Conservation (phyloP, 2,329 filamentous ascomycete species). For the Colletotrichum caudatum region DNA sequence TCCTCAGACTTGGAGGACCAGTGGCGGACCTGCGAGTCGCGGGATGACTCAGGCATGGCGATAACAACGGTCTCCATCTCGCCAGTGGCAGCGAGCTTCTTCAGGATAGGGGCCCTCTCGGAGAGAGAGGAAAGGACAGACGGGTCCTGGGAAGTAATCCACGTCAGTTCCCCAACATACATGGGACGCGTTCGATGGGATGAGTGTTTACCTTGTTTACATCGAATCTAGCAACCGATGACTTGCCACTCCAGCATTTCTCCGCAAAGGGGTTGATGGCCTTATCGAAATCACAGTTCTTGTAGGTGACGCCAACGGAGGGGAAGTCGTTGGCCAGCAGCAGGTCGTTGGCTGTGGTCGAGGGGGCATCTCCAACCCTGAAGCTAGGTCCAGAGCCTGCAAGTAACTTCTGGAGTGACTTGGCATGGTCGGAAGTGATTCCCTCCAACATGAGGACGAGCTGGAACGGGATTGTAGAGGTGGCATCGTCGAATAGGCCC, state of each 20-base stretch:
- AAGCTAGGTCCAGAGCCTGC: slow-evolving; percentile 60
- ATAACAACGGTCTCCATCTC: slow-evolving; percentile 69
- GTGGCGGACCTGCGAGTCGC: slow-evolving; percentile 51
- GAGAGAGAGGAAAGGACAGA: slow-evolving; percentile 58
- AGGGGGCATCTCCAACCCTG: slow-evolving; percentile 60
- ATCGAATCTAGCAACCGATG: slow-evolving; percentile 59
- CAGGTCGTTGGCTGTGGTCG: slow-evolving; percentile 55
- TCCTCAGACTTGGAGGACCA: slow-evolving; percentile 58
- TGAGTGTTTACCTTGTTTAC: slow-evolving; percentile 54
- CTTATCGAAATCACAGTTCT: slow-evolving; percentile 54
- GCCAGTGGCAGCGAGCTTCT: slow-evolving; percentile 59
- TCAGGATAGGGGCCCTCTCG: slow-evolving; percentile 59
- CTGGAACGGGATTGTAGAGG: slow-evolving; percentile 59
- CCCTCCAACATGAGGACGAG: slow-evolving; percentile 72
- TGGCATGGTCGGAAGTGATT: slow-evolving; percentile 59
- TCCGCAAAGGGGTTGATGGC: slow-evolving; percentile 57
- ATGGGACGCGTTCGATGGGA: not conserved
- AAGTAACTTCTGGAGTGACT: slow-evolving; percentile 57
- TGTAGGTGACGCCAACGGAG: slow-evolving; percentile 51
- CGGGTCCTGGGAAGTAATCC: slow-evolving; percentile 41
- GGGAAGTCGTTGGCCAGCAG: slow-evolving; percentile 58
- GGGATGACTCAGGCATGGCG: slow-evolving; percentile 62
- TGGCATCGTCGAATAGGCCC: slow-evolving; percentile 62
- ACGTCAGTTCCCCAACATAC: slow-evolving; percentile 7
- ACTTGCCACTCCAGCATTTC: slow-evolving; percentile 59